Evolutionary conservation across 306 rosid species (phyloP).

Genomic region (Arachis stenosperma): DNA sequence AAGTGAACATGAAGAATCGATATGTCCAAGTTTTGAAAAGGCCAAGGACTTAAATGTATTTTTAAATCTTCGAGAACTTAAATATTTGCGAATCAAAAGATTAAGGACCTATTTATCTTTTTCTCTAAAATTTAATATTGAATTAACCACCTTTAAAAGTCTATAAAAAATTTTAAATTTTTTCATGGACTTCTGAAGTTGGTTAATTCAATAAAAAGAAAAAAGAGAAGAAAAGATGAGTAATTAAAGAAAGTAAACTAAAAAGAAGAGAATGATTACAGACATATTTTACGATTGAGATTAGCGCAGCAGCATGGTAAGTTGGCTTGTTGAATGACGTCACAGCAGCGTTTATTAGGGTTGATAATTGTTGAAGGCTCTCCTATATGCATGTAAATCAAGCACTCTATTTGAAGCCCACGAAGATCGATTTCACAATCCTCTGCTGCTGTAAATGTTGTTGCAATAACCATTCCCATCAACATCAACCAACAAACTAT

Average conservation of each 20-base stretch:
- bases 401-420: slow-evolving; percentile 38
- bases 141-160: no score
- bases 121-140: no score
- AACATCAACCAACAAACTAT: neutral
- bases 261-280: neutral
- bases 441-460: slow-evolving; percentile 9
- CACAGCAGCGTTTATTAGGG: slow-evolving; percentile 38
- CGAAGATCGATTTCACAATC: slow-evolving; percentile 16
- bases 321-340: neutral
- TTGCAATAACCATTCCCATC: neutral
- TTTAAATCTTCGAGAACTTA: no score
- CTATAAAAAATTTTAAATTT: no score
- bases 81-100: no score
- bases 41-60: no score
- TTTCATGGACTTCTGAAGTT: no score
- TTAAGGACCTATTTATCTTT: no score
- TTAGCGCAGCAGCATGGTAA: slow-evolving; percentile 38
- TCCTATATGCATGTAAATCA: slow-evolving; percentile 31
- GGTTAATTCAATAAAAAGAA: no score
- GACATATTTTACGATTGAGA: slow-evolving; percentile 1
- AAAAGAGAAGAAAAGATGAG: neutral
- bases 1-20: no score
- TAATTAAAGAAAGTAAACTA: neutral
- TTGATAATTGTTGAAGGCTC: neutral
- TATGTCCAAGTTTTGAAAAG: no score